Percentiles rank a stretch among this genome's conserved stretches.
Evolutionary conservation across 2,329 filamentous ascomycete genomes (phyloP).

Genomic region (Capronia americana): DNA sequence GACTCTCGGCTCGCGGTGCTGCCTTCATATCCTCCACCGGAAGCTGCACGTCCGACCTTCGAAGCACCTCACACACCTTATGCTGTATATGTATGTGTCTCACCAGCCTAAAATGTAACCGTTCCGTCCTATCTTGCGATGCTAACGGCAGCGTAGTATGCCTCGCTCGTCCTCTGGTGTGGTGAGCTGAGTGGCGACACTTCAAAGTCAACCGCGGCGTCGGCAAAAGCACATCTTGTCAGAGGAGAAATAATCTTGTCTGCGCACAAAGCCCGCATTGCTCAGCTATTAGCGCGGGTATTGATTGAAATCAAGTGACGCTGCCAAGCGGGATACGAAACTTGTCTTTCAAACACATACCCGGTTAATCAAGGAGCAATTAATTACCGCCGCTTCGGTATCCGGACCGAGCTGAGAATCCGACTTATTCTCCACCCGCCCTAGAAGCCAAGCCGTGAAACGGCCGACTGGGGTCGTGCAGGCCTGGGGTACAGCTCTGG

Average conservation of each 20-base stretch:
- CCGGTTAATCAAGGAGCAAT: neutral
- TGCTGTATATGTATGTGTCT: too few species aligned
- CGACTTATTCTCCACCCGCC: neutral
- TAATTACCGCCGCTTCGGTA: neutral
- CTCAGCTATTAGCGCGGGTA: slow-evolving; percentile 25
- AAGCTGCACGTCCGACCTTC: slow-evolving; percentile 20
- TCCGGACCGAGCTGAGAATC: neutral
- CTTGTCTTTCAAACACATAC: neutral
- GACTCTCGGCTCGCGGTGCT: slow-evolving; percentile 6
- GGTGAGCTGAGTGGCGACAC: slow-evolving; percentile 9
- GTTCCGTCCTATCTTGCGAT: neutral
- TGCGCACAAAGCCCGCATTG: slow-evolving; percentile 27
- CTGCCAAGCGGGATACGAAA: neutral
- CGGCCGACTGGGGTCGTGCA: slow-evolving; percentile 4
- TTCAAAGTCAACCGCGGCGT: slow-evolving; percentile 3
- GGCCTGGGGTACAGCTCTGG: neutral
- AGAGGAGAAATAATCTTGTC: slow-evolving; percentile 27
- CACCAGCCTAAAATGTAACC: too few species aligned
- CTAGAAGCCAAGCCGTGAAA: neutral
- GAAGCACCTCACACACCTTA: slow-evolving; percentile 29
- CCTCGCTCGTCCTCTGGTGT: slow-evolving; percentile 26
- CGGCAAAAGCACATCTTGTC: slow-evolving; percentile 19
- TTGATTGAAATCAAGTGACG: slow-evolving; percentile 23
- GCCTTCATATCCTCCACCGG: slow-evolving; percentile 10
- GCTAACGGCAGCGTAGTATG: slow-evolving; percentile 7